Base-by-base conservation (phyloP, 257 asterid species). In the Nemophila menziesii region DNA sequence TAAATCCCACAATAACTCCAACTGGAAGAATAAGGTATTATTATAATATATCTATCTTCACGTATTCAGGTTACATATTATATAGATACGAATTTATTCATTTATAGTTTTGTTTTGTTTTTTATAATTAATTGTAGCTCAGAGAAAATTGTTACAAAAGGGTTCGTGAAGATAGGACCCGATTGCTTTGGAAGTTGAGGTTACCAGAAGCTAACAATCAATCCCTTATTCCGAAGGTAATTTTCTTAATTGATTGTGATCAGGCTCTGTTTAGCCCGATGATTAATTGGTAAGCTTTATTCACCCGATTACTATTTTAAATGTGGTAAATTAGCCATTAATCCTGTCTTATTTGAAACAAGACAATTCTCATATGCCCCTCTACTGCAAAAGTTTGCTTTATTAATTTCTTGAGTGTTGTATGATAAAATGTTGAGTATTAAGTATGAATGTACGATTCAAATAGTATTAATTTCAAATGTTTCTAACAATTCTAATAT, bases 71-170 rank as follows among this genome's bases (percentile, higher is more conserved):
- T 26, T 12, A 20, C 41, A 17, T 26, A 42, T 21, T 9, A 44
- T 33, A 3, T 1, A 9, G n/a, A n/a, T n/a, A n/a, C n/a, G 15
- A 40, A 19, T n/a, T 46, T 27, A 8, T 47, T 52, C 12, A 55
- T 58, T 5, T 55, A n/a, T 47, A 27, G 37, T 2, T n/a, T n/a
- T n/a, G n/a, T n/a, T n/a, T n/a, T n/a, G n/a, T n/a, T 1, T 29
- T 11, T 48, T 29, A 5, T 39, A 51, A 21, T 54, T 39, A 20
- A 33, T 13, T 57, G 66, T 56, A 89, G 97, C 86, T 89, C 43
- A 70, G 95, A 62, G 92, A 89, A 56, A 89, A 75, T 68, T 89
- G 97, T 57, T 83, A 34, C 79, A 82, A 16, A 79, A 80, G 69
- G 33, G 33, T 24, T 4, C 36, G 36, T 7, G 36, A 29, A 3